A percentile compares a stretch with the other conserved stretches of the same genome.
Conservation (phyloP, 2,329 filamentous ascomycete genomes). For the Rhexocercosporidium sp. region DNA sequence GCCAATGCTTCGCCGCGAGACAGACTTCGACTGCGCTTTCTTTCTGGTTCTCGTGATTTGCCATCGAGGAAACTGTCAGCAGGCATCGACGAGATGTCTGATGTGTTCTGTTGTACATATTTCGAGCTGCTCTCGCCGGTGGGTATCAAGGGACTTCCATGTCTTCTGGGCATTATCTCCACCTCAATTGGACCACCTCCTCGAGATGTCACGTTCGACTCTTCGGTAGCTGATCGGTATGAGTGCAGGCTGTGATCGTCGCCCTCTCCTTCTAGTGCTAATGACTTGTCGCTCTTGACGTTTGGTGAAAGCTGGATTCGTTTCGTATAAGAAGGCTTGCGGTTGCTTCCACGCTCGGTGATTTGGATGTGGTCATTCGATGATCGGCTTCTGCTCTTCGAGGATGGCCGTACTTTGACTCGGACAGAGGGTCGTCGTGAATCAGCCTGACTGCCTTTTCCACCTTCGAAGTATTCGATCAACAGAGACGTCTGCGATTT, state of each 20-base stretch:
- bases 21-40: constrained; percentile 41
- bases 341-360: constrained; percentile 76
- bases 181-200: constrained; percentile 80
- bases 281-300: constrained; percentile 48
- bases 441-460: constrained; percentile 58
- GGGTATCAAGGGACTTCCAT: constrained; percentile 71
- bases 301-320: constrained; percentile 66
- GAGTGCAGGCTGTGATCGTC: constrained; percentile 74
- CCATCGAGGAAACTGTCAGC: constrained; percentile 73
- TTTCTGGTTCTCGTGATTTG: constrained; percentile 38
- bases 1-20: constrained; percentile 37
- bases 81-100: constrained; percentile 86
- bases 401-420: constrained; percentile 73
- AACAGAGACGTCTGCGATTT: constrained; percentile 72
- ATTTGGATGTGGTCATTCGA: constrained; percentile 82
- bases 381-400: constrained; percentile 49
- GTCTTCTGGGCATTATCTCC: constrained; percentile 71
- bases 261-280: constrained; percentile 50
- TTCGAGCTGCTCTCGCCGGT: constrained; percentile 61
- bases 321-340: constrained; percentile 72
- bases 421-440: constrained; percentile 70
- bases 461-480: constrained; percentile 78
- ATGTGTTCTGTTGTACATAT: constrained; percentile 70
- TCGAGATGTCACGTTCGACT: constrained; percentile 73
- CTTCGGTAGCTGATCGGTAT: constrained; percentile 78